A percentile compares a stretch with the other conserved stretches of the same genome.
phyloP scores from a whole-genome alignment of 2,329 filamentous ascomycete genomes.

The Diaporthe ilicicola region DNA sequence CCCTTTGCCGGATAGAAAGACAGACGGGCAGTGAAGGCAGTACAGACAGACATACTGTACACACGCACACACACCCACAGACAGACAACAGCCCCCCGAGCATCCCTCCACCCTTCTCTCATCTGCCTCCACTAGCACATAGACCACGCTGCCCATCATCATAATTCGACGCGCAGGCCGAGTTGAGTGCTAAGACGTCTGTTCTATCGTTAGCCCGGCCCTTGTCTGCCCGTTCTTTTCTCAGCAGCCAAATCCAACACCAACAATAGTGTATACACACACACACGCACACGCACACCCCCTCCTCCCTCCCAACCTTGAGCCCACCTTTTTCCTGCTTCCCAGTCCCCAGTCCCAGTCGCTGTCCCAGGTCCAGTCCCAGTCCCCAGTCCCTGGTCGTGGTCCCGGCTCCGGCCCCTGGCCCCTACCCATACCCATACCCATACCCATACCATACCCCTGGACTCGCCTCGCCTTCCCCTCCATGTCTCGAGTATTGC shows the following conservation, averaged over 20 bases:
- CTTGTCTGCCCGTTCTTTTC: not conserved
- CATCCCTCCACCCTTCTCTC: not conserved
- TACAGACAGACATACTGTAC: not conserved
- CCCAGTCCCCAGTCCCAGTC: slow-evolving; percentile 21
- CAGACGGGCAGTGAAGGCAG: too few relatives aligned
- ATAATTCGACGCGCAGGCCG: not conserved
- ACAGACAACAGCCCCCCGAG: not conserved
- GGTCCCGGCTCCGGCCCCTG: slow-evolving; percentile 25
- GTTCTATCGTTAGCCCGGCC: slow-evolving; percentile 18
- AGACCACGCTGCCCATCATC: slow-evolving; percentile 18
- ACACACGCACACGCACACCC: not conserved
- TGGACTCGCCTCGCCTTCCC: slow-evolving; percentile 24
- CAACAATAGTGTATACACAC: not conserved
- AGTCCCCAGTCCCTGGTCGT: slow-evolving; percentile 23
- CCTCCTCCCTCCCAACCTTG: not conserved
- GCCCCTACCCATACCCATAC: slow-evolving; percentile 17
- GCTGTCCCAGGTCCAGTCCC: not conserved
- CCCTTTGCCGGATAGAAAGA: not conserved
- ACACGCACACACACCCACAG: not conserved
- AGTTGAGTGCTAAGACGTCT: slow-evolving; percentile 7
- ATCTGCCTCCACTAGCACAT: slow-evolving; percentile 11
- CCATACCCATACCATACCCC: slow-evolving; percentile 21
- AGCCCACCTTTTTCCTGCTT: slow-evolving; percentile 18
- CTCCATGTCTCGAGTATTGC: slow-evolving; percentile 28
- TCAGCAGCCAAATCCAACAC: not conserved